These are phyloP conservation scores for Trichoderma sp. DNA, from an alignment of 2,329 filamentous ascomycete genomes.

Conservation along the genomic window DNA sequence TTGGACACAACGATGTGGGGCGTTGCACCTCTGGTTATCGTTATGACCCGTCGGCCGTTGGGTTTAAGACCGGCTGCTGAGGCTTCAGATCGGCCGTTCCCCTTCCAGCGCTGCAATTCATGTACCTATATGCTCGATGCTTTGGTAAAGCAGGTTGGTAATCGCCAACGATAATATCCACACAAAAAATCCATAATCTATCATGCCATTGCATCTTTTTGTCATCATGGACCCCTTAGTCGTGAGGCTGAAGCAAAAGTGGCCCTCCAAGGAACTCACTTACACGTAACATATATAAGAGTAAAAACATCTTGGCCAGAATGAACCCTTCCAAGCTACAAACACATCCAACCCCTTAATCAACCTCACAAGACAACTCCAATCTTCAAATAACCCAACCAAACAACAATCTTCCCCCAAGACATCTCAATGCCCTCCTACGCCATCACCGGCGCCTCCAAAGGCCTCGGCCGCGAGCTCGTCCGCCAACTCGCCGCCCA, in stretches of 20 bases:
- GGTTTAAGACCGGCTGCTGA: neutral
- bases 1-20: too few relatives aligned
- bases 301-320: neutral
- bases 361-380: neutral
- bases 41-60: too few relatives aligned
- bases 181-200: neutral
- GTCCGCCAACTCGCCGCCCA: conserved; percentile 35
- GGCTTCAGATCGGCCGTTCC: neutral
- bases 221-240: neutral
- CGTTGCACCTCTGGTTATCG: too few relatives aligned
- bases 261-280: neutral
- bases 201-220: neutral
- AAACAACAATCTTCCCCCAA: neutral
- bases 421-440: conserved; percentile 25
- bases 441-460: conserved; percentile 27
- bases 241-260: neutral
- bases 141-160: neutral
- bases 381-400: neutral
- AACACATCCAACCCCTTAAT: neutral
- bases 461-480: conserved; percentile 32
- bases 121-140: neutral
- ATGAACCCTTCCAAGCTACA: neutral
- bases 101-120: neutral
- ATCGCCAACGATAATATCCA: neutral
- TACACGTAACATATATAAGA: conserved; percentile 1